Base-by-base conservation (phyloP, 1,139 yeast genomes). In the Protomyces macrosporus region DNA sequence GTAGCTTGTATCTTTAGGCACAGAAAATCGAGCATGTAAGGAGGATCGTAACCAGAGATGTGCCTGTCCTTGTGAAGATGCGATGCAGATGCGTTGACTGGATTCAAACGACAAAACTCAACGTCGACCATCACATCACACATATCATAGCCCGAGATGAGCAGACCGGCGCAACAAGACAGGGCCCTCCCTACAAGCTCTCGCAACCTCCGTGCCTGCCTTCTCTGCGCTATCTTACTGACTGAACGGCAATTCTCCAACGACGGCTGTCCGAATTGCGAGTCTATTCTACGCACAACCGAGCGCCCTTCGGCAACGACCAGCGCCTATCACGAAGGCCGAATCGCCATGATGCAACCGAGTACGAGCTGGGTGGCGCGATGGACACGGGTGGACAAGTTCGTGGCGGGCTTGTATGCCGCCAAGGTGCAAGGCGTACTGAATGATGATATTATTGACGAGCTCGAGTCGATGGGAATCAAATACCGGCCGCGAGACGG, bases 401-500 rank as follows among this genome's bases (percentile, higher is more conserved):
- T 90, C 73, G 87, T 85, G 37, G 88, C 95, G 0, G 99, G 98
- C 0, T 75, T 93, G 14, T 76, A 93, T 72, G 98, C 98, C 0
- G 95, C 91, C 55, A 89, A 93, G 72, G 93, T 93, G 6, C 88
- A 86, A 70, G 99, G 99, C 42, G 85, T 88, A 71, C 78, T 93
- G 64, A 98, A 98, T 1, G 90, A 88, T 4, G 97, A 90, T 69
- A 84, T 90, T 45, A 83, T 88, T 14, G 84, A 83, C 56, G 87
- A 86, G 63, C 78, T 93, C 72, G 86, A 85, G 55, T 82, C 82
- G 33, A 87, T 86, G 70, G 89, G 89, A 45, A 84, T 88, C 55
- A 84, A 84, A 63, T 95, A 95, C 76, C 83, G 98, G 69, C 98
- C 99, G 40, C 82, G 99, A 75, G 98, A 95, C 74, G 98, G 99